Percentiles rank a stretch among this genome's conserved stretches.
Conservation (phyloP, 768 basidiomycete genomes). For the Dacryopinax primogenitus region DNA sequence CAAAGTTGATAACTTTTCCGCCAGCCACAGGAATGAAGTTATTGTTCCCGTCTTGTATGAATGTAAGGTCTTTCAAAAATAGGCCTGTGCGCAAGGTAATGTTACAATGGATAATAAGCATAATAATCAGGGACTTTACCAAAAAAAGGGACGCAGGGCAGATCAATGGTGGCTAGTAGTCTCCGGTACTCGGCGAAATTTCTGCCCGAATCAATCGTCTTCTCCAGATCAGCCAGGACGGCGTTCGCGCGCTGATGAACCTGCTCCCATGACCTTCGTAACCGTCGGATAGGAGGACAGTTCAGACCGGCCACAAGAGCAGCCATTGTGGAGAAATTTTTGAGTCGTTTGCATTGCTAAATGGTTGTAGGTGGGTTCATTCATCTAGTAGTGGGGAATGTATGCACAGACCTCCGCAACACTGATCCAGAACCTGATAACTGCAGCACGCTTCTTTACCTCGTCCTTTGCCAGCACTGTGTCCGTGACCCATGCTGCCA, state of each 20-base stretch:
- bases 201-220: constrained; percentile 82
- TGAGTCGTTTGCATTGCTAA: constrained; percentile 74
- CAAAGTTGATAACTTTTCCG: constrained; percentile 80
- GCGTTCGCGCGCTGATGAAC: constrained; percentile 62
- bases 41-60: constrained; percentile 92
- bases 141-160: constrained; percentile 94
- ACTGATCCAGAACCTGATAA: constrained; percentile 82
- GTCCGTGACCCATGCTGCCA: constrained; percentile 87
- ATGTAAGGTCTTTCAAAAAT: constrained; percentile 90
- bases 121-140: constrained; percentile 38
- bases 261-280: constrained; percentile 90
- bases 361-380: not conserved
- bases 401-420: constrained; percentile 67
- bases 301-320: constrained; percentile 90
- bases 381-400: not conserved
- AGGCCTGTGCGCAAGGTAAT: constrained; percentile 50
- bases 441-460: constrained; percentile 61
- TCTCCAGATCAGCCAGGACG: constrained; percentile 66
- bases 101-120: not conserved
- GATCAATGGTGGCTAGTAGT: constrained; percentile 65
- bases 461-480: constrained; percentile 67
- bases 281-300: constrained; percentile 79
- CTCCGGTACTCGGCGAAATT: constrained; percentile 89
- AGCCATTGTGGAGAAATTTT: constrained; percentile 96
- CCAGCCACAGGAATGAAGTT: constrained; percentile 48